Evolutionary conservation across 1,139 yeast genomes (phyloP).

Genomic region (Magnusiomyces paraingens): DNA sequence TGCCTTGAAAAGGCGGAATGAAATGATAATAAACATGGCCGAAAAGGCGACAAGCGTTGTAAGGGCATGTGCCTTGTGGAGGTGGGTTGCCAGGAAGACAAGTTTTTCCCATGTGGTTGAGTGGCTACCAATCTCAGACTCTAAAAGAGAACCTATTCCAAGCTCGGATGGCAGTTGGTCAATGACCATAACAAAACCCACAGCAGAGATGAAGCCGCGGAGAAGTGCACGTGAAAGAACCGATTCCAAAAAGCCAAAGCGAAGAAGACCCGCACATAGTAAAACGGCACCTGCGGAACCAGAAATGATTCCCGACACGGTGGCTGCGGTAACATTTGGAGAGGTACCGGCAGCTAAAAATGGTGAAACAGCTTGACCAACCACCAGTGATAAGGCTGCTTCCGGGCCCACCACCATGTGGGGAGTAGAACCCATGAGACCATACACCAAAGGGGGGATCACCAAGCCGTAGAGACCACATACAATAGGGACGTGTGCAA

Average conservation of each 20-base stretch:
- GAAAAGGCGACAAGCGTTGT: slow-evolving; percentile 32
- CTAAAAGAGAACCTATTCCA: slow-evolving; percentile 47
- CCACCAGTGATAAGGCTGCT: slow-evolving; percentile 83
- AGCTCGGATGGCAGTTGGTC: slow-evolving; percentile 69
- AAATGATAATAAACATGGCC: slow-evolving; percentile 29
- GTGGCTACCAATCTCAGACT: slow-evolving; percentile 52
- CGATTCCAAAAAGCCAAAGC: slow-evolving; percentile 86
- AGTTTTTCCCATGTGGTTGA: slow-evolving; percentile 67
- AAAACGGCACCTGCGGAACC: slow-evolving; percentile 72
- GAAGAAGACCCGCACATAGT: slow-evolving; percentile 67
- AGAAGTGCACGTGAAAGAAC: slow-evolving; percentile 76
- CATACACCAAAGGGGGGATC: slow-evolving; percentile 74
- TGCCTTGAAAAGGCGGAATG: slow-evolving; percentile 23
- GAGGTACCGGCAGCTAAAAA: slow-evolving; percentile 23
- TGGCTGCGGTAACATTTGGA: slow-evolving; percentile 48
- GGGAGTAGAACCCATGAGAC: slow-evolving; percentile 85
- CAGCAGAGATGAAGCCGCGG: slow-evolving; percentile 86
- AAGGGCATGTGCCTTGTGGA: slow-evolving; percentile 31
- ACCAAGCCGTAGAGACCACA: slow-evolving; percentile 81
- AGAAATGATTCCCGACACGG: slow-evolving; percentile 65
- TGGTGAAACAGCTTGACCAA: slow-evolving; percentile 82
- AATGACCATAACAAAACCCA: slow-evolving; percentile 84
- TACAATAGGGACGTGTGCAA: slow-evolving; percentile 85
- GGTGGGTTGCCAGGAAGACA: slow-evolving; percentile 46
- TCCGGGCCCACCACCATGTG: slow-evolving; percentile 98